Evolutionary conservation across 176 grass and related monocot species (phyloP).

Genomic region (Carex kokanica): DNA sequence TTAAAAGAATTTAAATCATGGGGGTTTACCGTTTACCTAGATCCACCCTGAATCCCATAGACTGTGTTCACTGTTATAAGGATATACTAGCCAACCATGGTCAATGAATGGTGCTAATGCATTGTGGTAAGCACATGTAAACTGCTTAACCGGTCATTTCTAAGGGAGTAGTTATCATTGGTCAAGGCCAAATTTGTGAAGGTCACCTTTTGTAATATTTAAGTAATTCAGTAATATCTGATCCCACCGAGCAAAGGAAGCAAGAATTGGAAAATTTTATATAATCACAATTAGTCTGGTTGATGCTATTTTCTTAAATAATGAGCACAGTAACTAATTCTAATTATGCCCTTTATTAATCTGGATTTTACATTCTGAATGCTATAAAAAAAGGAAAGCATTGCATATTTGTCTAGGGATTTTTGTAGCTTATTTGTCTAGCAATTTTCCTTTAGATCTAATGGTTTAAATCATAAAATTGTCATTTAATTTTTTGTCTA

Average conservation of each 20-base stretch:
- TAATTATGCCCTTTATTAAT: neutral
- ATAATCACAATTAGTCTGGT: neutral
- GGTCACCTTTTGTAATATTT: neutral
- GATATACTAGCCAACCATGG: neutral
- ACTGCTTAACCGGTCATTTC: neutral
- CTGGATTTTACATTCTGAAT: neutral
- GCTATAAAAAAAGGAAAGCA: neutral
- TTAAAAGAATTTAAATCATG: too few relatives aligned
- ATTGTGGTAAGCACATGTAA: neutral
- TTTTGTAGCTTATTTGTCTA: neutral
- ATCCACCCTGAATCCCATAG: neutral
- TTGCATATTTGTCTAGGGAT: neutral
- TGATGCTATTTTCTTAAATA: constrained; percentile 6
- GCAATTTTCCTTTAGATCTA: neutral
- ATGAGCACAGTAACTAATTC: neutral
- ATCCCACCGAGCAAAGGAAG: neutral
- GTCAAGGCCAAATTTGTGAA: neutral
- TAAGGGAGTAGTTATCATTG: neutral
- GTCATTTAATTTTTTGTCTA: neutral
- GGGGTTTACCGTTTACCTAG: too few relatives aligned
- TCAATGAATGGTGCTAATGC: neutral
- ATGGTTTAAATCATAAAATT: neutral
- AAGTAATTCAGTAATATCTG: neutral
- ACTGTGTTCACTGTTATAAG: constrained; percentile 6
- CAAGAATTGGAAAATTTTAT: neutral